Percentiles rank a stretch among this genome's conserved stretches.
phyloP scores from a whole-genome alignment of 129 eudicot genomes.

The Kitagawia praeruptora region DNA sequence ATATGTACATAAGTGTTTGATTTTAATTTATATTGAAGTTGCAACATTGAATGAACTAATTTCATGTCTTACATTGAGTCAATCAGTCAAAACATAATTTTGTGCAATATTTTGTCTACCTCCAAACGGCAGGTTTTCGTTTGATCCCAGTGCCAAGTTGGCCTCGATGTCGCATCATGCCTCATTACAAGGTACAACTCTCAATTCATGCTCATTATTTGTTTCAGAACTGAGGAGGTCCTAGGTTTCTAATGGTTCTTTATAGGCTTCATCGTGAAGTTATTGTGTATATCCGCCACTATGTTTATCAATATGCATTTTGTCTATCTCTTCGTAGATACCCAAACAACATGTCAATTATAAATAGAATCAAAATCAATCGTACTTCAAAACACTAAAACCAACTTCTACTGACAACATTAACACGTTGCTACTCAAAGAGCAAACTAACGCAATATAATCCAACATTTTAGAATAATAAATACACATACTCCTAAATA shows the following conservation, averaged over 20 bases:
- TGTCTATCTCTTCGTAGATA: conserved; percentile 44
- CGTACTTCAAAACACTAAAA: too few species aligned
- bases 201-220: conserved; percentile 9
- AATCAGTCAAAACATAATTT: neutral
- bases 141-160: conserved; percentile 75
- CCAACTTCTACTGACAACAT: neutral
- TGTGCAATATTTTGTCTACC: conserved; percentile 6
- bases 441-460: neutral
- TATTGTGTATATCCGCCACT: conserved; percentile 36
- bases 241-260: conserved; percentile 3
- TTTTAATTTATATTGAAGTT: neutral
- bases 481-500: too few species aligned
- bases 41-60: neutral
- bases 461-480: neutral
- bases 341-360: neutral
- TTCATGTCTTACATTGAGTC: neutral
- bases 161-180: conserved; percentile 95
- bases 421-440: neutral
- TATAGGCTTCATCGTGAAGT: conserved; percentile 50
- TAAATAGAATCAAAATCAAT: too few species aligned
- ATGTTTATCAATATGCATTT: neutral
- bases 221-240: neutral
- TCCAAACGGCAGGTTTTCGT: conserved; percentile 58
- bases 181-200: conserved; percentile 67
- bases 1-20: too few species aligned